Evolutionary conservation across 495 filamentous ascomycete genomes (phyloP), one percentile per base, ranked within the genome.

Genomic region (Chaetomium cochliodes): DNA sequence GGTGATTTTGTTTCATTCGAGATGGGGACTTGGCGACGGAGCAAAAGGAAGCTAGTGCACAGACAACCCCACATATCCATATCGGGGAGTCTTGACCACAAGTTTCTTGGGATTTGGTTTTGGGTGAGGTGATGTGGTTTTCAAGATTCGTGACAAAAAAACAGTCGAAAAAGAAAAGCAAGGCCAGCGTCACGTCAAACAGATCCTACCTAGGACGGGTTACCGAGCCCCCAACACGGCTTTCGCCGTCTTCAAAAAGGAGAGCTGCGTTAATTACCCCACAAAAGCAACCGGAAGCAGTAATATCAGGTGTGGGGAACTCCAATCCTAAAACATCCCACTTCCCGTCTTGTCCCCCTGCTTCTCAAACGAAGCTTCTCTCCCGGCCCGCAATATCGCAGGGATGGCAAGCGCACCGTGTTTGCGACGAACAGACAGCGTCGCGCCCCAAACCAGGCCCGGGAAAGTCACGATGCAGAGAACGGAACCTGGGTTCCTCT

Each of bases 301-400:
- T 33, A 53, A 62, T 62, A 42, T 62, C 60, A 62, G 49, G 28
- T 41, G 60, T 62, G 60, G 60, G 50, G 49, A 53, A 26, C 8
- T 46, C 20, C 30, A 62, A 52, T 62, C 49, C 47, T 30, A 62
- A 25, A 62, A 62, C 58, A 60, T 60, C 58, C 58, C 58, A 61
- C 60, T 54, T 46, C 60, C 60, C 50, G 50, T 11, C 22, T 41
- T 18, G 18, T 6, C 47, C 28, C 58, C 59, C 47, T 61, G 59
- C 49, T 52, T n/a, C 44, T 41, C 47, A 20, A 28, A 30, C 18
- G 28, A 52, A 52, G 58, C 47, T 51, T 60, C 28, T 47, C 18
- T 23, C 47, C 25, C 60, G 33, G 37, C 49, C 50, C 60, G 50
- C 60, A 53, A 61, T 52, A 25, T 52, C 59, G 25, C 20, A 56